A percentile compares a stretch with the other conserved stretches of the same genome.
phyloP scores from a whole-genome alignment of 2,329 filamentous ascomycete genomes.

The Penicillium sp. region DNA sequence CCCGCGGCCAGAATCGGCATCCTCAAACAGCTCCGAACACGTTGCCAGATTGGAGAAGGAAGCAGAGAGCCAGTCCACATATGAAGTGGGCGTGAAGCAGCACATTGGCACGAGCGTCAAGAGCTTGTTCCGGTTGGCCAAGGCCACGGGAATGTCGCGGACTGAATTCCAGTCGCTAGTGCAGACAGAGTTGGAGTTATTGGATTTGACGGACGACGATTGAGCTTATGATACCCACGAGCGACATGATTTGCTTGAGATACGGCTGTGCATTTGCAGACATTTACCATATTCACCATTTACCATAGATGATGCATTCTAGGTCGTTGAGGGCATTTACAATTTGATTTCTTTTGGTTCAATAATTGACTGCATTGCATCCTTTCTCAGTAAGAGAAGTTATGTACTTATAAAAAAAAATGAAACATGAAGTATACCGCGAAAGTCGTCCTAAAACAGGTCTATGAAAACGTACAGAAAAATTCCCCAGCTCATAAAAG shows the following conservation, averaged over 20 bases:
- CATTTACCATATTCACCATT: neutral
- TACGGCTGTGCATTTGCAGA: slow-evolving; percentile 9
- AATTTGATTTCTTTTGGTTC: neutral
- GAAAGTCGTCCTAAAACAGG: neutral
- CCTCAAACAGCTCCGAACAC: slow-evolving; percentile 46
- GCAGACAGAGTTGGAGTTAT: slow-evolving; percentile 57
- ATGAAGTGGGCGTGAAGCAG: slow-evolving; percentile 60
- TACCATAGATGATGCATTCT: slow-evolving; percentile 11
- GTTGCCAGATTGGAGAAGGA: slow-evolving; percentile 56
- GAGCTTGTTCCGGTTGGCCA: slow-evolving; percentile 61
- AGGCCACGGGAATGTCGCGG: slow-evolving; percentile 57
- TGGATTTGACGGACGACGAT: slow-evolving; percentile 56
- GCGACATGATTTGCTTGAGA: slow-evolving; percentile 13
- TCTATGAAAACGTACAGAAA: too few relatives aligned
- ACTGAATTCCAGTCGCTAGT: slow-evolving; percentile 60
- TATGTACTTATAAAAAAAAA: too few relatives aligned
- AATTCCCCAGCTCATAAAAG: too few relatives aligned
- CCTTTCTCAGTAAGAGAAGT: neutral
- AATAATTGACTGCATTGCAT: neutral
- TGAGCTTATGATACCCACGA: slow-evolving; percentile 24
- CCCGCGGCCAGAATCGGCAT: slow-evolving; percentile 44
- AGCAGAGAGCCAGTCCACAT: slow-evolving; percentile 52
- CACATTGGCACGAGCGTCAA: slow-evolving; percentile 64
- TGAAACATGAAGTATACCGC: too few relatives aligned
- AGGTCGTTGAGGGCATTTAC: neutral